phyloP scores from a whole-genome alignment of 2,329 filamentous ascomycete species.

The Verticillium tricorpus region DNA sequence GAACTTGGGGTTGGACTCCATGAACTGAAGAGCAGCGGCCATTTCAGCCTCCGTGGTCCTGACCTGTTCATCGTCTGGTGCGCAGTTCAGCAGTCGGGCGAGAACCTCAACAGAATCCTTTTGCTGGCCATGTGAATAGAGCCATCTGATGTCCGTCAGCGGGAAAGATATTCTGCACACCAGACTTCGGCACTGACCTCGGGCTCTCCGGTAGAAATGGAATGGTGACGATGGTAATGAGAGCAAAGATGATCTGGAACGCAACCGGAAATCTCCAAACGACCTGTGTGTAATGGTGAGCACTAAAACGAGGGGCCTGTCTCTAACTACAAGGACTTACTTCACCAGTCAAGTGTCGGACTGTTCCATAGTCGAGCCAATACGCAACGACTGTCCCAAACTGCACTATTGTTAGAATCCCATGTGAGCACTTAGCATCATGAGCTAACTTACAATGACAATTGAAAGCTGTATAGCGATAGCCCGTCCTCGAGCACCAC shows the following conservation, averaged over 20 bases:
- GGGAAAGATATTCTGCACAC: not conserved
- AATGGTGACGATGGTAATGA: not conserved
- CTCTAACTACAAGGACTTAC: not conserved
- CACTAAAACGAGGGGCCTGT: no score
- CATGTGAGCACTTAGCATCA: no score
- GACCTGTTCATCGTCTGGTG: not conserved
- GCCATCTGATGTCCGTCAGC: not conserved
- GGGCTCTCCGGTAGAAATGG: not conserved
- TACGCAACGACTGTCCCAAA: conserved; percentile 1
- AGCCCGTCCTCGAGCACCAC: not conserved
- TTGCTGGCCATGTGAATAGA: not conserved
- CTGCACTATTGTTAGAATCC: not conserved
- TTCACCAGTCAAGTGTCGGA: not conserved
- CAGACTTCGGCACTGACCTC: not conserved
- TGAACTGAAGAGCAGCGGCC: not conserved
- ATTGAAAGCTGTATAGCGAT: not conserved
- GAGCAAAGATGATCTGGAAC: not conserved
- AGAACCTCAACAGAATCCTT: not conserved
- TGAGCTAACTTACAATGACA: not conserved
- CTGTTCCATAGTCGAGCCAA: not conserved
- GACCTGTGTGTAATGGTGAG: not conserved
- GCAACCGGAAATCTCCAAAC: conserved; percentile 1
- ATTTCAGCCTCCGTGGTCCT: not conserved
- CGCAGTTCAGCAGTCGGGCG: not conserved
- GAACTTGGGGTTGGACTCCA: not conserved